phyloP scores from a whole-genome alignment of 495 filamentous ascomycete genomes.

The Xylaria acuta region DNA sequence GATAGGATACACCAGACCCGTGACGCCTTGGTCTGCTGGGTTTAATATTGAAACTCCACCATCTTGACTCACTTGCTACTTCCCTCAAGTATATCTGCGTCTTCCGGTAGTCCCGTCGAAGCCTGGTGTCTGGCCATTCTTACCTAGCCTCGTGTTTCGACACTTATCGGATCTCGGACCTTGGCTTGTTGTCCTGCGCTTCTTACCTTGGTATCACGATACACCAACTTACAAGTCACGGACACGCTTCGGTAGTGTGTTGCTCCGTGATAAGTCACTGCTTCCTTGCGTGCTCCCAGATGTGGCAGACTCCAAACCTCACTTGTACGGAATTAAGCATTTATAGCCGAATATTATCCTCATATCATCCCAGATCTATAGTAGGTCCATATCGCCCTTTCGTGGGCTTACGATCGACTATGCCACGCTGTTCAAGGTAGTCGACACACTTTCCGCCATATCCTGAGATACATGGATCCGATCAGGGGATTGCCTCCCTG shows the following conservation, averaged over 20 bases:
- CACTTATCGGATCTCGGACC: neutral
- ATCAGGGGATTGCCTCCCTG: slow-evolving; percentile 17
- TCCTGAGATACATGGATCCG: slow-evolving; percentile 19
- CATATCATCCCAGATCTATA: neutral
- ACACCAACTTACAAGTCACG: neutral
- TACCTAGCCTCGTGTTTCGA: neutral
- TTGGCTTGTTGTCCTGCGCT: neutral
- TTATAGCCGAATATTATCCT: neutral
- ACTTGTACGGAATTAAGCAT: neutral
- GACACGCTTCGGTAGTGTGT: neutral
- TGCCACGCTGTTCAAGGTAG: slow-evolving; percentile 4
- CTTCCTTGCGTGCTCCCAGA: neutral
- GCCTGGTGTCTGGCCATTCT: neutral
- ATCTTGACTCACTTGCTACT: neutral
- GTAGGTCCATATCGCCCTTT: neutral
- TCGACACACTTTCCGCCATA: neutral
- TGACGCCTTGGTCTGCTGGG: neutral
- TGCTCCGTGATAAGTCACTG: neutral
- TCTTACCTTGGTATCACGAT: neutral
- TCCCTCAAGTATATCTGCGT: neutral
- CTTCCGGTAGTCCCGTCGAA: neutral
- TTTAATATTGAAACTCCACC: neutral
- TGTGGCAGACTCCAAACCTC: neutral
- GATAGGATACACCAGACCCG: neutral
- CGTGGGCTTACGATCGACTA: slow-evolving; percentile 8